Percentiles rank a stretch among this genome's conserved stretches.
phyloP scores from a whole-genome alignment of 768 basidiomycete species.

The Candolleomyces eurysporus region DNA sequence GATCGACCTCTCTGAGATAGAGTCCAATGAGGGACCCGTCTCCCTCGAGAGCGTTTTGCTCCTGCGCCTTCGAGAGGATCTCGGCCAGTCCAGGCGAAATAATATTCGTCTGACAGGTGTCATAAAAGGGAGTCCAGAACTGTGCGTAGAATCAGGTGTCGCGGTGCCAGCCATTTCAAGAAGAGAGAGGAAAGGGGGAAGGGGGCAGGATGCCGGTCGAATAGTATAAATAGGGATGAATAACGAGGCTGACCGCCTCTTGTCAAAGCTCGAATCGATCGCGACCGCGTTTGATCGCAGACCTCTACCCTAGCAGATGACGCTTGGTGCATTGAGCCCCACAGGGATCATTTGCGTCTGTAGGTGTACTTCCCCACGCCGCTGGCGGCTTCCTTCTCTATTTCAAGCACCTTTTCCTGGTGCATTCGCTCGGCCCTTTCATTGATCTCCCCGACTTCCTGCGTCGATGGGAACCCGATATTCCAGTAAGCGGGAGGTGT shows the following conservation, averaged over 20 bases:
- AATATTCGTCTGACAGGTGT: constrained; percentile 41
- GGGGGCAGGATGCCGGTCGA: not conserved
- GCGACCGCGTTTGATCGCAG: no score
- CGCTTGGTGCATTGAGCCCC: no score
- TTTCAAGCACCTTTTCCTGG: constrained; percentile 52
- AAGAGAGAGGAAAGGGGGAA: not conserved
- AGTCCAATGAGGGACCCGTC: constrained; percentile 2
- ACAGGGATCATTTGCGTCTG: not conserved
- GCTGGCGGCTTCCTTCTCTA: constrained; percentile 60
- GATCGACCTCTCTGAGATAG: not conserved
- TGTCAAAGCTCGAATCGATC: not conserved
- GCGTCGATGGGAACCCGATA: constrained; percentile 87
- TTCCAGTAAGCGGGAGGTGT: constrained; percentile 91
- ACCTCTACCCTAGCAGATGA: no score
- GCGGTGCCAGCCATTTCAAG: not conserved
- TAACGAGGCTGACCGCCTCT: not conserved
- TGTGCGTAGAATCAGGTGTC: not conserved
- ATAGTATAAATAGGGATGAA: not conserved
- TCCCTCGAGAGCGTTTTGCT: constrained; percentile 12
- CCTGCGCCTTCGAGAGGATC: constrained; percentile 9
- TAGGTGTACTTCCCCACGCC: constrained; percentile 19
- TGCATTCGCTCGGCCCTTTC: constrained; percentile 71
- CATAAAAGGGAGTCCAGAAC: not conserved
- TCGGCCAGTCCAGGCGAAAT: constrained; percentile 36
- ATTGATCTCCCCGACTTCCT: constrained; percentile 78